Base-by-base conservation (phyloP, 1,139 yeast genomes). In the Blastobotrys malaysiensis region DNA sequence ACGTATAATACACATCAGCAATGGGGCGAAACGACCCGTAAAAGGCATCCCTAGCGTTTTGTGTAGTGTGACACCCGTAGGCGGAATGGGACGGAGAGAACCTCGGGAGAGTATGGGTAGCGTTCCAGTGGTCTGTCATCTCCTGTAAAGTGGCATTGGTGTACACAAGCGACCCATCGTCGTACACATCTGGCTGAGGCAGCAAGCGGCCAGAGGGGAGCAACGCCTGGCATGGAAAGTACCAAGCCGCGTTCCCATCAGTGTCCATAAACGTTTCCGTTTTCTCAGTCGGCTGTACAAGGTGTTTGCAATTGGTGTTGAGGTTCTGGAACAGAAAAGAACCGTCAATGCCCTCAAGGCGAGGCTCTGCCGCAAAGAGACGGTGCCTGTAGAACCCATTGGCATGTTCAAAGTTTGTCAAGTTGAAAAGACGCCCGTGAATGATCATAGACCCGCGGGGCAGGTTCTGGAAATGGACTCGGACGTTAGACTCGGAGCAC, bases 321-420 rank as follows among this genome's bases (percentile, higher is more conserved):
- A 93, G 97, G 68, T 93, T 93, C 70, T 93, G 99, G 70, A 93
- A 93, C 59, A 93, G 73, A 60, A 93, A 81, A 1, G 91, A 80
- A 1, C 86, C 93, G 69, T 88, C 96, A 66, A 69, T 79, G 9
- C 91, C 93, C 45, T 91, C 95, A 2, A 59, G 14, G 44, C 59
- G 26, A 21, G 49, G 43, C 49, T 22, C 24, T 20, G 24, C 39
- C 3, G 39, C n/a, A 50, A 51, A 22, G 16, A 45, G 36, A 5
- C 48, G 19, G 13, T 24, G 39, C 18, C 13, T 16, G 13, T 31
- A 20, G 7, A 27, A 51, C 51, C 52, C 18, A 46, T 50, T 24
- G 43, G 52, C 3, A 48, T 47, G 52, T 39, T 36, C 18, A 46
- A 61, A 60, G 4, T 48, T 48, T 6, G 84, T 76, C 59, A 88